Base-by-base conservation (phyloP, 176 grass and related monocot genomes). In the Eleusine indica region DNA sequence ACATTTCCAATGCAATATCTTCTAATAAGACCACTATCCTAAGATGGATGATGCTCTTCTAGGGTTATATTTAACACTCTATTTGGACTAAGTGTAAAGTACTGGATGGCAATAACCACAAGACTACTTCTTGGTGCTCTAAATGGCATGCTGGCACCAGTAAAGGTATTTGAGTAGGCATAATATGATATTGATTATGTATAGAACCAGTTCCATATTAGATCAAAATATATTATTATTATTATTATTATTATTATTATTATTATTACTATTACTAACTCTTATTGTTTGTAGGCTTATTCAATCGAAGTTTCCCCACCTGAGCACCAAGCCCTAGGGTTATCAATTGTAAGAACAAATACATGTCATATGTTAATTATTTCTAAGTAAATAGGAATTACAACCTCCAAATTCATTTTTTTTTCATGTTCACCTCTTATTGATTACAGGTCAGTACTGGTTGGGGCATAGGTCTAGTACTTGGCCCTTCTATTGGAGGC, bases 401-500 rank as follows among this genome's bases (percentile, higher is more conserved):
- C 3, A 42, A 57, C 2, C 17, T 42, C 4, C 4, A 35, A 35
- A 5, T 43, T 44, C 52, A 19, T 22, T 60, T 22, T 14, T n/a
- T 71, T n/a, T 28, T 44, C 0, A 6, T 1, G 16, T 37, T 47
- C 9, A n/a, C 10, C 4, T 44, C 18, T 72, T 61, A 47, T n/a
- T 72, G 40, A 47, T 61, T 21, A 82, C 65, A 92, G 91, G 91
- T 92, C 1, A 89, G 81, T 67, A 92, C 91, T 47, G 76, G 83
- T 63, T 92, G 91, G 91, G 91, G 87, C 41, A 74, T 94, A 83
- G 93, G 93, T 83, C 85, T 98, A 61, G 80, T 94, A 63, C 9
- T 93, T 66, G 95, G 95, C 12, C 95, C 95, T 52, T 89, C 92
- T 22, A 89, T 94, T 79, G 95, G 95, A 76, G 95, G 92, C 19